Base-by-base conservation (phyloP, 768 basidiomycete genomes). In the Mycena capillaripes region DNA sequence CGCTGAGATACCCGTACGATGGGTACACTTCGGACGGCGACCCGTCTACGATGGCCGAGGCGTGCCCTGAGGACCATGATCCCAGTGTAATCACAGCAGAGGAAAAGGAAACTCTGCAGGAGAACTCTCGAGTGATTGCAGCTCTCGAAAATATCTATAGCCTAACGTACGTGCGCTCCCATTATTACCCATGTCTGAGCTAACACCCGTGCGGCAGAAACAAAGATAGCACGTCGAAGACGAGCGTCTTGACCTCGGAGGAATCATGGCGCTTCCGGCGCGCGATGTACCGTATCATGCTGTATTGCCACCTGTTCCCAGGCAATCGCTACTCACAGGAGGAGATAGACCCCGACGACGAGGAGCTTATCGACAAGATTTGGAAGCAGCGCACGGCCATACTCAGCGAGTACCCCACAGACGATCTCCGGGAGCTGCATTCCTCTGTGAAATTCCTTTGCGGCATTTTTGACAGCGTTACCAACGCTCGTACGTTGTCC, bases 121-220 rank as follows among this genome's bases (percentile, higher is more conserved):
- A 55, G 17, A 69, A 71, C 48, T 69, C 76, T 6, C 30, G 36
- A 11, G 66, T 74, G 1, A 69, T 75, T 14, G 12, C 42, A 4
- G 38, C 38, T 9, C 65, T 80, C 32, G 79, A 80, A 62, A 56
- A 76, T 44, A 27, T 77, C 29, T 79, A 78, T 69, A 80, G 79
- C 55, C 55, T 72, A 44, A 73, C 68, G 79, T 79, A 60, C 60
- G 72, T 76, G 36, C 36, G 36, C 36, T 38, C 36, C 36, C 36
- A 38, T 38, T 38, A 14, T 14, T 14, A 38, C 36, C 36, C 36
- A 38, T 3, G 25, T 14, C 46, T 23, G 4, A 53, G 6, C 1
- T 50, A 4, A 11, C 16, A 19, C 32, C 16, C 36, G 36, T 14
- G n/a, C n/a, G n/a, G 36, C 36, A 38, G 36, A n/a, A n/a, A 52